Percentiles rank a stretch among this genome's conserved stretches.
These are phyloP conservation scores for Rutstroemia sp. DNA, from an alignment of 2,329 filamentous ascomycete species.

Conservation along the genomic window DNA sequence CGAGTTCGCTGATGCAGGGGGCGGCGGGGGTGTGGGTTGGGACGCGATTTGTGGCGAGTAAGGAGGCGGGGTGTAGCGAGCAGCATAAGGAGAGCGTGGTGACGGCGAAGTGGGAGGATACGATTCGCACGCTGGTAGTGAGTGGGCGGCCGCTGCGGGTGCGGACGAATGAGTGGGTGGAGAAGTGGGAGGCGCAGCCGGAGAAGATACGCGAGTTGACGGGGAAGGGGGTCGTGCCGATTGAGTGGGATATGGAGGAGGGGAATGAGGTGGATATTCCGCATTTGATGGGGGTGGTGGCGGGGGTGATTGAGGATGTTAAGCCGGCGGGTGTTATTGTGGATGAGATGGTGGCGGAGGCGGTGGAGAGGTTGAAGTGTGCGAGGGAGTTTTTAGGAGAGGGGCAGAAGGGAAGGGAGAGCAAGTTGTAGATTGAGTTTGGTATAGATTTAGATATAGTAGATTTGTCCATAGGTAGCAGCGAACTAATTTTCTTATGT, in stretches of 20 bases:
- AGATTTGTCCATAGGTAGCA: too few species aligned
- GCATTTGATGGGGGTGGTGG: slow-evolving; percentile 91
- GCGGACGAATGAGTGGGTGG: slow-evolving; percentile 73
- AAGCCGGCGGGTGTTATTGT: slow-evolving; percentile 80
- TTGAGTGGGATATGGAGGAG: slow-evolving; percentile 76
- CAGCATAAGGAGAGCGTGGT: slow-evolving; percentile 83
- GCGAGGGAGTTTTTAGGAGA: slow-evolving; percentile 32
- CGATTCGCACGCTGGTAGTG: slow-evolving; percentile 73
- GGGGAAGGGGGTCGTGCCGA: slow-evolving; percentile 68
- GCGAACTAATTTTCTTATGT: too few species aligned
- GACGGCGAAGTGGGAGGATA: slow-evolving; percentile 70
- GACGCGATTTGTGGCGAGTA: slow-evolving; percentile 79
- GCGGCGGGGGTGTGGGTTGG: slow-evolving; percentile 90
- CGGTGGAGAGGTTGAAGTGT: slow-evolving; percentile 57
- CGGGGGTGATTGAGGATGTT: slow-evolving; percentile 67
- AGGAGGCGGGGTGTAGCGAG: slow-evolving; percentile 73
- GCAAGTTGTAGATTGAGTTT: neutral
- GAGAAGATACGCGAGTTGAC: slow-evolving; percentile 70
- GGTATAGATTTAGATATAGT: too few species aligned
- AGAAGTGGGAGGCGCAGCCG: slow-evolving; percentile 70
- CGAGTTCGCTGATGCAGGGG: slow-evolving; percentile 78
- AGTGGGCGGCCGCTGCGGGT: slow-evolving; percentile 76
- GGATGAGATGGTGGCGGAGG: slow-evolving; percentile 80
- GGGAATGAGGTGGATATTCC: slow-evolving; percentile 78
- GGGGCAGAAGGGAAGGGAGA: neutral